Evolutionary conservation across 768 basidiomycete genomes (phyloP).

Genomic region (Lactifluus hygrophoroides): DNA sequence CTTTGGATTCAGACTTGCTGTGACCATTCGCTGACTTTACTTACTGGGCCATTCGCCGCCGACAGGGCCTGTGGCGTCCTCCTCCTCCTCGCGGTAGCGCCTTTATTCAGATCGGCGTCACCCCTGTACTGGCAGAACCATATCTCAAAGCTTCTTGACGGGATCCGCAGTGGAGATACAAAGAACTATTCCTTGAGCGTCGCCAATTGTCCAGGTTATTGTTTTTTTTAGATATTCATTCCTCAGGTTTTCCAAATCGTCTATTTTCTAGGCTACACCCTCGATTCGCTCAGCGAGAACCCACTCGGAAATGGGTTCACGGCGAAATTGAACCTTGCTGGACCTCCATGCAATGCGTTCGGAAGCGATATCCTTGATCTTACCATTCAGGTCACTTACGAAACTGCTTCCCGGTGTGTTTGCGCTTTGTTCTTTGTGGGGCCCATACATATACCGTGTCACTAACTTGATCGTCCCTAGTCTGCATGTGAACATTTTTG

Average conservation of each 20-base stretch:
- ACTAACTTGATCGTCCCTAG: conserved; percentile 41
- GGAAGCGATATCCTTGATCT: conserved; percentile 50
- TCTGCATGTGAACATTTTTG: conserved; percentile 60
- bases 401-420: conserved; percentile 40
- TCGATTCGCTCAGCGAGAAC: conserved; percentile 37
- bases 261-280: conserved; percentile 40
- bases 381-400: conserved; percentile 60
- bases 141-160: not conserved
- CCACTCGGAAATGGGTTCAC: conserved; percentile 36
- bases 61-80: conserved; percentile 1
- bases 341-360: conserved; percentile 55
- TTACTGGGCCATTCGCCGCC: not conserved
- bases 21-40: not conserved
- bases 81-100: not conserved
- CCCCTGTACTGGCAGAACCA: not conserved
- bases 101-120: conserved; percentile 9
- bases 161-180: conserved; percentile 6
- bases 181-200: conserved; percentile 8
- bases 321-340: conserved; percentile 46
- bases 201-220: conserved; percentile 17
- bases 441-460: not conserved
- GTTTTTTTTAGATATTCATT: not conserved
- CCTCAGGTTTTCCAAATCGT: not conserved
- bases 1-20: not conserved
- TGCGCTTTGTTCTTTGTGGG: conserved; percentile 1